Base-by-base conservation (phyloP, 768 basidiomycete species). In the Mrakia blollopis region DNA sequence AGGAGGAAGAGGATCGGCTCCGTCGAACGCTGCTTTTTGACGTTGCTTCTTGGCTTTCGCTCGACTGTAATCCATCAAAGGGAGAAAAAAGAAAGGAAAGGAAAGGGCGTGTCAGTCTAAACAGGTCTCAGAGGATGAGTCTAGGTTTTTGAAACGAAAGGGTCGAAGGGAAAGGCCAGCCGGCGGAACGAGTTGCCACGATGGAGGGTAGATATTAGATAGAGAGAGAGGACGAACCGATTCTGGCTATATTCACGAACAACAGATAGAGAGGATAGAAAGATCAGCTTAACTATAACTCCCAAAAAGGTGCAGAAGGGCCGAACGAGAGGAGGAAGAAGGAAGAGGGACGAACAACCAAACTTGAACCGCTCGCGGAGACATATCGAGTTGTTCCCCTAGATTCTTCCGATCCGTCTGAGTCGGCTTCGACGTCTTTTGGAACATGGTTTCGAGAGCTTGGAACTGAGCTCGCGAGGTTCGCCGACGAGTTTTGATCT, bases 351-450 rank as follows among this genome's bases (percentile, higher is more conserved):
- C 82, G 75, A 81, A 91, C 90, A 93, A 93, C 85, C 88, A 86
- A 76, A 96, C 95, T 88, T 98, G 95, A 2, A 98, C 92, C n/a
- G 93, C 93, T 78, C 95, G 86, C 30, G 93, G 89, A 14, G 92
- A 91, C 95, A 98, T 98, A 79, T 89, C 90, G 76, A 98, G 88
- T 85, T 93, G 87, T 14, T 87, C 85, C 0, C 94, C 91, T 73
- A 98, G 88, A 79, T 88, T 87, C 83, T 92, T 92, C 80, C 96
- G 88, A 52, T 91, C 85, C 10, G 87, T 77, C 63, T 83, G 83
- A 83, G 94, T 94, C 23, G 96, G 95, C 83, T 98, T 98, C 75
- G 92, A 92, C 84, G 94, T 93, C 80, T 88, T 86, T 80, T 88
- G 89, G 84, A 96, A 98, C 80, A 94, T 87, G 77, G 88, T 86